These are phyloP conservation scores for Tylopilus sp. DNA, from an alignment of 1,284 basidiomycete genomes.

Conservation along the genomic window DNA sequence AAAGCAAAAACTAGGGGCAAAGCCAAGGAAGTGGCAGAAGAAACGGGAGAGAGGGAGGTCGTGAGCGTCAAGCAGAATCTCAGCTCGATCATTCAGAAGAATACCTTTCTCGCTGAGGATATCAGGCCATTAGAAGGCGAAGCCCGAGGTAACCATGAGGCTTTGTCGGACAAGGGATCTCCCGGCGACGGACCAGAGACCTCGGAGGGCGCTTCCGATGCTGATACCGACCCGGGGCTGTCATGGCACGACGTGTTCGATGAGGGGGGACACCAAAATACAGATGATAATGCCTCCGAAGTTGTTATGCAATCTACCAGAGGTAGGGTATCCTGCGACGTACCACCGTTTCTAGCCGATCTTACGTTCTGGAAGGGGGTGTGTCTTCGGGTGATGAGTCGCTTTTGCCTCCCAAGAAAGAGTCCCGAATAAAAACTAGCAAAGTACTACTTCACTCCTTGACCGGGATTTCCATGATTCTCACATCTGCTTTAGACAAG, in stretches of 20 bases:
- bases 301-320: slow-evolving; percentile 27
- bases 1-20: slow-evolving; percentile 43
- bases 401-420: slow-evolving; percentile 47
- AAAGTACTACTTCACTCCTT: slow-evolving; percentile 49
- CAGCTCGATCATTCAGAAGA: slow-evolving; percentile 81
- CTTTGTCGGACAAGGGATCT: slow-evolving; percentile 28
- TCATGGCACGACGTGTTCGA: slow-evolving; percentile 70
- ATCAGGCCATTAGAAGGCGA: slow-evolving; percentile 57
- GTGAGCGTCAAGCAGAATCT: slow-evolving; percentile 71
- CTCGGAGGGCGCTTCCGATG: slow-evolving; percentile 33
- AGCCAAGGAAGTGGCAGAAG: slow-evolving; percentile 35
- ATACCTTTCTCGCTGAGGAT: slow-evolving; percentile 73
- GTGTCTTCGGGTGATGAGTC: slow-evolving; percentile 36
- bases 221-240: slow-evolving; percentile 44
- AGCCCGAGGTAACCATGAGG: slow-evolving; percentile 29
- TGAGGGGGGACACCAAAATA: slow-evolving; percentile 27
- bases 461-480: neutral
- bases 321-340: slow-evolving; percentile 13
- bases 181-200: slow-evolving; percentile 32
- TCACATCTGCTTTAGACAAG: slow-evolving; percentile 58
- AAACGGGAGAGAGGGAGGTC: slow-evolving; percentile 33
- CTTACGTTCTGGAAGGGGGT: slow-evolving; percentile 20
- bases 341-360: neutral
- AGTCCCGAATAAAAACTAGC: slow-evolving; percentile 83
- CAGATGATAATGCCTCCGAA: slow-evolving; percentile 30